These are phyloP conservation scores for Bifiguratus adelaidae DNA, from an alignment of 192 early-diverging fungal species.

Conservation along the genomic window DNA sequence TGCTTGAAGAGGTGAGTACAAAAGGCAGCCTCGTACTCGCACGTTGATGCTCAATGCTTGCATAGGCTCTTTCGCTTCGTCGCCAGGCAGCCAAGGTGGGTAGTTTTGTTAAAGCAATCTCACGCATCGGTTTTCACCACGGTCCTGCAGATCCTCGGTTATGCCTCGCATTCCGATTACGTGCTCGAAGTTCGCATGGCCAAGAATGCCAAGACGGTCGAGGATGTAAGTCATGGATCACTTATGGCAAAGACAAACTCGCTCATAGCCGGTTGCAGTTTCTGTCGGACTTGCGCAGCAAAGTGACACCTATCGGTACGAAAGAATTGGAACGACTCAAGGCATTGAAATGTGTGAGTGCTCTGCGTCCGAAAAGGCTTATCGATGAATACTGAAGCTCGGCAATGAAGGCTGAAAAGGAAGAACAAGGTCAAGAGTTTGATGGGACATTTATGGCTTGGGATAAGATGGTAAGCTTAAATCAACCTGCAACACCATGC, in stretches of 20 bases:
- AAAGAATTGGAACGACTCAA: constrained; percentile 48
- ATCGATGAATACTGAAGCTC: too few species aligned
- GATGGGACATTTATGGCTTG: too few species aligned
- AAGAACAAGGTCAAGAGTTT: constrained; percentile 22
- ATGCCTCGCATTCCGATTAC: constrained; percentile 57
- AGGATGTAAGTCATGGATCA: constrained; percentile 7
- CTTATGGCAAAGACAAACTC: background rate
- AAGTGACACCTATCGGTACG: constrained; percentile 43
- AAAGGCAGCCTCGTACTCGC: too few species aligned
- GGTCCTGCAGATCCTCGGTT: constrained; percentile 53
- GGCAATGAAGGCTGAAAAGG: too few species aligned
- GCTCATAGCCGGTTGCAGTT: constrained; percentile 24
- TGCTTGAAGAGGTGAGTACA: constrained; percentile 41
- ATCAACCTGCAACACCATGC: constrained; percentile 65
- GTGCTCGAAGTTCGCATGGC: constrained; percentile 79
- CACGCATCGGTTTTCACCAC: background rate
- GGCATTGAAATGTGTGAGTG: constrained; percentile 46
- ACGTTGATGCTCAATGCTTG: too few species aligned
- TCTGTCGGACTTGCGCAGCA: constrained; percentile 44
- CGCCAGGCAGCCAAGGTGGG: constrained; percentile 23
- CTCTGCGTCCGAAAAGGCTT: too few species aligned
- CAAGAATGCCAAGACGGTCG: constrained; percentile 49
- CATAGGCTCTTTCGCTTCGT: constrained; percentile 23
- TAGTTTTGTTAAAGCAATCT: constrained; percentile 6
- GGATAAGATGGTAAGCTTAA: constrained; percentile 50